Conservation (phyloP, 371 early-diverging fungal genomes). For the Phascolomyces articulosus region DNA sequence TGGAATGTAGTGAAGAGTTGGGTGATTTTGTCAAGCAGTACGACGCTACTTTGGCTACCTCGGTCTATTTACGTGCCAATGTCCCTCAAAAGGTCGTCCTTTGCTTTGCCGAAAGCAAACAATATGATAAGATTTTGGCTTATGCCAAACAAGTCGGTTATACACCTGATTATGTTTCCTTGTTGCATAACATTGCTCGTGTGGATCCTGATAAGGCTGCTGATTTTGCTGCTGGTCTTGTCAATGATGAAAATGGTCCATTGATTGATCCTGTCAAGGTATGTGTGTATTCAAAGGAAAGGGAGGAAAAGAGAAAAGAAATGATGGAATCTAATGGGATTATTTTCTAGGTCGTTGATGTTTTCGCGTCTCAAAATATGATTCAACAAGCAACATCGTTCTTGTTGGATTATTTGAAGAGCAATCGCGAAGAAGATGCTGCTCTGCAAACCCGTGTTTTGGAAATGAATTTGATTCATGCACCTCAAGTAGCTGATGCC, state of each 20-base stretch:
- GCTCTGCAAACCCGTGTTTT: constrained; percentile 92
- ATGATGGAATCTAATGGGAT: background rate
- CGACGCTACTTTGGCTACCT: constrained; percentile 88
- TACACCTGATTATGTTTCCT: constrained; percentile 88
- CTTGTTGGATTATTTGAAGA: constrained; percentile 93
- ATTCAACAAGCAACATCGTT: constrained; percentile 96
- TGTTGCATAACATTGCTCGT: constrained; percentile 91
- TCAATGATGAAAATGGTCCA: constrained; percentile 84
- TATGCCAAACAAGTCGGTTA: constrained; percentile 94
- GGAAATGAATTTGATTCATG: constrained; percentile 97
- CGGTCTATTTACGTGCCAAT: constrained; percentile 94
- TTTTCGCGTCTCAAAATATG: constrained; percentile 89
- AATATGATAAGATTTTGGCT: constrained; percentile 93
- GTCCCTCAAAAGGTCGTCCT: constrained; percentile 90
- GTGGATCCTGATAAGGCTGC: constrained; percentile 91
- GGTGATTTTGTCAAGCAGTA: constrained; percentile 96
- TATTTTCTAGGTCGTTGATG: constrained; percentile 65
- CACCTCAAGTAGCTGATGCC: constrained; percentile 98
- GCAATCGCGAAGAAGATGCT: constrained; percentile 90
- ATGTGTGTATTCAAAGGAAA: background rate
- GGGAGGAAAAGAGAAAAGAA: background rate
- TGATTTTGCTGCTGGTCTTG: constrained; percentile 90
- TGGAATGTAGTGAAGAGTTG: constrained; percentile 96
- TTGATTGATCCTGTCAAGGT: constrained; percentile 86
- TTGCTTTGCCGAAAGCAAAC: constrained; percentile 97